Evolutionary conservation across 2,329 filamentous ascomycete genomes (phyloP).

Genomic region (Monosporascus sp.): DNA sequence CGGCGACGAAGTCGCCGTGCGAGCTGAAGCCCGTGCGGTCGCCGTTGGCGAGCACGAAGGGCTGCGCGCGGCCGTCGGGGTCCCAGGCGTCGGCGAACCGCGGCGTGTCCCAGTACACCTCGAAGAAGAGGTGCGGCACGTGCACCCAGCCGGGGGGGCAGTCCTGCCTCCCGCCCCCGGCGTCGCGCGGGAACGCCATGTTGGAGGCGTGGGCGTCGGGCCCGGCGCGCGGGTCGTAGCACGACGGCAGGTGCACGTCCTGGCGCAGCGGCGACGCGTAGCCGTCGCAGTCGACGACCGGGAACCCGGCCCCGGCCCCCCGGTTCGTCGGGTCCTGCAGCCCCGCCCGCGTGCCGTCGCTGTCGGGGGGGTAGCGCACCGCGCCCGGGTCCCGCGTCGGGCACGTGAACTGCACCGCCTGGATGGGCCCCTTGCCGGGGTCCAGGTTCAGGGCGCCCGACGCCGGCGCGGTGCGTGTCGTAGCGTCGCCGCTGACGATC

Average conservation of each 20-base stretch:
- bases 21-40: slow-evolving; percentile 47
- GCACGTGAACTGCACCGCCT: slow-evolving; percentile 56
- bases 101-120: slow-evolving; percentile 57
- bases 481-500: slow-evolving; percentile 35
- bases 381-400: slow-evolving; percentile 44
- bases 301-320: slow-evolving; percentile 61
- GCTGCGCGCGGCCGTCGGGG: slow-evolving; percentile 47
- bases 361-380: slow-evolving; percentile 48
- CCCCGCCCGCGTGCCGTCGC: slow-evolving; percentile 50
- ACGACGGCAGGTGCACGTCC: slow-evolving; percentile 68
- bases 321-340: slow-evolving; percentile 50
- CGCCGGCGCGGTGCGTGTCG: slow-evolving; percentile 37
- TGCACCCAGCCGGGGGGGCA: slow-evolving; percentile 52
- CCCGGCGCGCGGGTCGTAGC: slow-evolving; percentile 62
- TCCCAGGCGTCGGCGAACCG: slow-evolving; percentile 48
- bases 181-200: slow-evolving; percentile 56
- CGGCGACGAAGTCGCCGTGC: slow-evolving; percentile 50
- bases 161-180: slow-evolving; percentile 43
- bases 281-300: slow-evolving; percentile 62
- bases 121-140: slow-evolving; percentile 52
- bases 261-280: slow-evolving; percentile 56
- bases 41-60: slow-evolving; percentile 59
- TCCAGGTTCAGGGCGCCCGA: slow-evolving; percentile 47
- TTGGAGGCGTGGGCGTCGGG: slow-evolving; percentile 58
- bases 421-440: slow-evolving; percentile 44